Evolutionary conservation across 257 asterid genomes (phyloP).

Genomic region (Solanum lycopersicoides): DNA sequence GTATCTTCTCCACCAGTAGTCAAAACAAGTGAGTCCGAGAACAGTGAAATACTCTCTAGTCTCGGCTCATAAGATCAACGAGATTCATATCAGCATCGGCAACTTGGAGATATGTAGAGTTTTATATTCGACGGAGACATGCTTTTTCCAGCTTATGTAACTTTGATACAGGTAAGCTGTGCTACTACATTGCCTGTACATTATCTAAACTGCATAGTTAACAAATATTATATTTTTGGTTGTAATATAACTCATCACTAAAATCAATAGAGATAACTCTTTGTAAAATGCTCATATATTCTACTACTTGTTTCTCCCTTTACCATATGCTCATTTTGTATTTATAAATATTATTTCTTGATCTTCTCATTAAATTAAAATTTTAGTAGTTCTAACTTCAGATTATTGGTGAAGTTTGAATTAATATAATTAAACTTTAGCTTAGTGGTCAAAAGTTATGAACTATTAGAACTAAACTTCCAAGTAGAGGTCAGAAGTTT

Average conservation of each 20-base stretch:
- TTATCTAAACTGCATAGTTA: not conserved
- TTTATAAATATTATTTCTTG: not conserved
- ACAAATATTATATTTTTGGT: not conserved
- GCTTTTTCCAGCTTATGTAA: not conserved
- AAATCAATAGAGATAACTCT: not conserved
- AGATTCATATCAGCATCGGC: not conserved
- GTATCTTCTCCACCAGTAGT: conserved; percentile 22
- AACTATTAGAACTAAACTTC: not conserved
- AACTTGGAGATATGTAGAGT: not conserved
- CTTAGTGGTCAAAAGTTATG: not conserved
- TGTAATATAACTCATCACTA: not conserved
- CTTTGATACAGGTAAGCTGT: not conserved
- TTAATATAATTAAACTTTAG: not conserved
- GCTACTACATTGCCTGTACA: not conserved
- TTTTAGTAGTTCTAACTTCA: not conserved
- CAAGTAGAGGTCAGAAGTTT: not conserved
- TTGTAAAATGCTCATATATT: not conserved
- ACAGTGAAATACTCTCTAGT: conserved; percentile 24
- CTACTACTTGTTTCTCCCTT: not conserved
- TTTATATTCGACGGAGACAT: not conserved
- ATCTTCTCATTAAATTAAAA: not conserved
- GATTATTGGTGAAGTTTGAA: not conserved
- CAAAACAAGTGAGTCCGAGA: conserved; percentile 14
- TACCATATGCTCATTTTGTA: not conserved
- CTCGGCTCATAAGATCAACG: not conserved